A percentile compares a stretch with the other conserved stretches of the same genome.
phyloP scores from a whole-genome alignment of 2,329 filamentous ascomycete genomes.

The Penicillium sp. region DNA sequence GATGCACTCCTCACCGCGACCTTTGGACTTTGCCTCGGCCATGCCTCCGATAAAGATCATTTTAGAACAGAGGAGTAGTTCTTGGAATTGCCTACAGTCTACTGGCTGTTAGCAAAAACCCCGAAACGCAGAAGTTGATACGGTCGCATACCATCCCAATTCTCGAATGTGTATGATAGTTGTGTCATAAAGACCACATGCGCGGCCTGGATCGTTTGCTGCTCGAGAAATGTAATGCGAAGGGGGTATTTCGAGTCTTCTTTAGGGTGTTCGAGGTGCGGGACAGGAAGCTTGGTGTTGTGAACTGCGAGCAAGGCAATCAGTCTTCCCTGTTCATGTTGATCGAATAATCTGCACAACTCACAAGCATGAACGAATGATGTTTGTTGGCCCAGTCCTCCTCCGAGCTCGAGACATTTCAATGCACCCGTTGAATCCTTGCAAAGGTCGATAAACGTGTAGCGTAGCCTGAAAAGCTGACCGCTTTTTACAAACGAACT shows the following conservation, averaged over 20 bases:
- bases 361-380: slow-evolving; percentile 39
- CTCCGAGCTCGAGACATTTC: slow-evolving; percentile 37
- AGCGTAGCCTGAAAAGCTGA: slow-evolving; percentile 40
- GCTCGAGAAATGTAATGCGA: slow-evolving; percentile 41
- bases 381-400: slow-evolving; percentile 34
- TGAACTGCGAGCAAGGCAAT: slow-evolving; percentile 26
- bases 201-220: slow-evolving; percentile 41
- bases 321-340: not conserved
- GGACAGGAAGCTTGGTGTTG: slow-evolving; percentile 37
- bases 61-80: slow-evolving; percentile 37
- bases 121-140: not conserved
- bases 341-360: slow-evolving; percentile 9
- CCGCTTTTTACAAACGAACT: slow-evolving; percentile 40
- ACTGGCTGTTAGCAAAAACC: slow-evolving; percentile 2
- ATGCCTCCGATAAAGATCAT: slow-evolving; percentile 41
- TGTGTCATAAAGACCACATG: slow-evolving; percentile 39
- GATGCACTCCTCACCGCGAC: slow-evolving; percentile 44
- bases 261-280: slow-evolving; percentile 43
- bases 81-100: slow-evolving; percentile 43
- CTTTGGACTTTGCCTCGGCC: slow-evolving; percentile 43
- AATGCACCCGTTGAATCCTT: slow-evolving; percentile 37
- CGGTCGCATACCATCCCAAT: slow-evolving; percentile 34
- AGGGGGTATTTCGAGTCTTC: slow-evolving; percentile 32
- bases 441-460: slow-evolving; percentile 38
- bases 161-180: slow-evolving; percentile 42